Base-by-base conservation (phyloP, 2,329 filamentous ascomycete species). In the Xenoacremonium recifei region DNA sequence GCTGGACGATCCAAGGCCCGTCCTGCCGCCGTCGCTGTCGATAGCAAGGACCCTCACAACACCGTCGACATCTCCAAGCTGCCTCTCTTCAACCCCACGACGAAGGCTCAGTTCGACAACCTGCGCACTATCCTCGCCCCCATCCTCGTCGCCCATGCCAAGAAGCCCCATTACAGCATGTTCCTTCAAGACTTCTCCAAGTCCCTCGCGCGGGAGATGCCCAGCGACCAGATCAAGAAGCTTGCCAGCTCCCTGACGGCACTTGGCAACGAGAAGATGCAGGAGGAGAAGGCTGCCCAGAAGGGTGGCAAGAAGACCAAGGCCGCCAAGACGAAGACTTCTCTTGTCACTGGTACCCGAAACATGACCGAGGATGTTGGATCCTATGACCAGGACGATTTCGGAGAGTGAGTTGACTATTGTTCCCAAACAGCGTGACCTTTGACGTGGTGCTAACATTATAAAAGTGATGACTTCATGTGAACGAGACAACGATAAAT, bases 291-390 rank as follows among this genome's bases (percentile, higher is more conserved):
- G 79, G 84, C 85, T 4, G 82, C 88, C 4, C 89, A 96, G 53
- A 96, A 96, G 77, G 84, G 88, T 40, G 88, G 85, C 60, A 99
- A 97, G 87, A 99, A 97, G 82, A 83, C 77, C 57, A 97, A 97
- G 80, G 91, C 91, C 4, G 87, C 89, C 48, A 97, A 97, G 82
- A 95, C 87, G 29, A 99, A 99, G 82, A 82, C 87, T 15, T 85
- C 82, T 6, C 74, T 97, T 37, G 86, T 87, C 41, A 82, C 87
- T 45, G 71, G 68, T 60, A 71, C 85, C 61, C 68, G 75, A 56
- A 76, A 76, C 50, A 69, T 70, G 37, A 76, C 82, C 13, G 92
- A 31, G n/a, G 10, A 97, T 66, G 82, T 80, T n/a, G 80, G 77
- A 42, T 73, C 81, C 35, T 96, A 97, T 60, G 87, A 89, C 21